Base-by-base conservation (phyloP, 495 filamentous ascomycete species). In the Penicillium longicatenatum region DNA sequence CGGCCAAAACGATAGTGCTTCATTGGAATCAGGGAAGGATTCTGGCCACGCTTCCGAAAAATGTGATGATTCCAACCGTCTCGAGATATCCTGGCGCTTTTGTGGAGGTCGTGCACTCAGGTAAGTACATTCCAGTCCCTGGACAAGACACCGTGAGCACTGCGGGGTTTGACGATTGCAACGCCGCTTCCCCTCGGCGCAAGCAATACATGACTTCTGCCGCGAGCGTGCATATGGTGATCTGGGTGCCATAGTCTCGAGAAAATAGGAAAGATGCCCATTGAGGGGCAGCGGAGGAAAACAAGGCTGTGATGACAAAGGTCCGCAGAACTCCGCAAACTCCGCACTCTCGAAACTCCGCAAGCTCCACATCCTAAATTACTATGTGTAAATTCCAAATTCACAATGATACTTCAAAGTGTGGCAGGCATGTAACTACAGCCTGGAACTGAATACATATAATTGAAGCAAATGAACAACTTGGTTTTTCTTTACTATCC, bases 111-210 rank as follows among this genome's bases (percentile, higher is more conserved):
- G 14, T 22, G 7, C 47, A 24, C 46, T 55, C 19, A 55, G 3
- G 44, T 62, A 62, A 16, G 14, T 39, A 24, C 58, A 67, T 43
- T 49, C 30, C 24, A 64, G 11, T 3, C 64, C 61, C 10, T 42
- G 57, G 8, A 35, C 55, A 19, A 48, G 17, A 42, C 64, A 63
- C 4, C 60, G 61, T 4, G 54, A 54, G 50, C 63, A 63, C 16
- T 66, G 60, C 60, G 57, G 60, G 55, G 57, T 63, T 58, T 59
- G 63, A 3, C 59, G 59, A 41, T 62, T 57, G 19, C 63, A 65
- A 33, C 55, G 63, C 41, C 63, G 52, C 44, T 65, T 62, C 14
- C 59, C 56, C 14, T 53, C 55, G 16, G 56, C 59, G 24, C 63
- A 65, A 31, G 56, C 44, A 20, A 53, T 43, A 12, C 63, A 65